Conservation (phyloP, 495 filamentous ascomycete genomes). For the Xylaria venustula region DNA sequence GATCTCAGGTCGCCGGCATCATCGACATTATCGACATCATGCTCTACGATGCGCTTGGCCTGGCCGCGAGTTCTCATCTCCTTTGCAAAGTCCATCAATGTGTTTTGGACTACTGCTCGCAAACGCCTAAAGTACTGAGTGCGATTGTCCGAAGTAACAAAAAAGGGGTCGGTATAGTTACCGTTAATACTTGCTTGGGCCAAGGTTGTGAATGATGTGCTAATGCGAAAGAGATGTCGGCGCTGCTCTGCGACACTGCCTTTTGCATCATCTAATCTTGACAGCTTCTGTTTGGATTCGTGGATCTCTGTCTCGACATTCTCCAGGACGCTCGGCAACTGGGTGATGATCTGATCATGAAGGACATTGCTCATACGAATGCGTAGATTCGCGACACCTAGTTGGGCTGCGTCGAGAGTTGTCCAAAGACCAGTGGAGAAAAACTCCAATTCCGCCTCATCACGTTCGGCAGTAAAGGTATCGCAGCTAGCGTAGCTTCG, state of each 20-base stretch:
- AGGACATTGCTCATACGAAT: too few relatives aligned
- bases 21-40: background rate
- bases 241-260: constrained; percentile 39
- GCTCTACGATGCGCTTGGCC: constrained; percentile 24
- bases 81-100: constrained; percentile 28
- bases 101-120: constrained; percentile 35
- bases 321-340: too few relatives aligned
- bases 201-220: too few relatives aligned
- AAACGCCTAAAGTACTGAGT: constrained; percentile 21
- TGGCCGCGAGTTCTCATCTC: constrained; percentile 32
- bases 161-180: constrained; percentile 25
- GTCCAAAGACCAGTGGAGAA: too few relatives aligned
- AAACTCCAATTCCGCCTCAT: background rate
- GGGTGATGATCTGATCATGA: too few relatives aligned
- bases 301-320: too few relatives aligned
- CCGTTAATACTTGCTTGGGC: too few relatives aligned
- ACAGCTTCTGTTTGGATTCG: constrained; percentile 20
- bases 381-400: constrained; percentile 15
- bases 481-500: constrained; percentile 18
- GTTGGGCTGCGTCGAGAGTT: too few relatives aligned
- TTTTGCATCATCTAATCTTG: constrained; percentile 23
- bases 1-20: too few relatives aligned
- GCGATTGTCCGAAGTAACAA: background rate
- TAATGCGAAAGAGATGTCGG: too few relatives aligned
- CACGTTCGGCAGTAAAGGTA: background rate